Evolutionary conservation across 441 rosid genomes (phyloP).

Genomic region (Jatropha multifida): DNA sequence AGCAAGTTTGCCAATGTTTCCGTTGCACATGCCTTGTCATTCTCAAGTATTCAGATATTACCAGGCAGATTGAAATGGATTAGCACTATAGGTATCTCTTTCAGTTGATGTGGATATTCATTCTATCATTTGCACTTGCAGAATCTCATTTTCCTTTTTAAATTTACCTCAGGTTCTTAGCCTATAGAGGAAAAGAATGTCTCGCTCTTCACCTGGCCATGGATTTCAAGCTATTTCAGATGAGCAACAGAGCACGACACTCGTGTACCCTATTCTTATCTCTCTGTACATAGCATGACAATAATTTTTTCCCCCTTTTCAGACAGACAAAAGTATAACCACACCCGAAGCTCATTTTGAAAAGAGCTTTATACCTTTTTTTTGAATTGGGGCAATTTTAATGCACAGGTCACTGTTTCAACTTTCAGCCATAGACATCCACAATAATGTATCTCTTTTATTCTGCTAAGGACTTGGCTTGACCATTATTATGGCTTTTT

Average conservation of each 20-base stretch:
- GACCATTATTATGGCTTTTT: too few species aligned
- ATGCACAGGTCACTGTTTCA: neutral
- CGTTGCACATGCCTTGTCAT: conserved; percentile 11
- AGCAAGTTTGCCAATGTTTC: conserved; percentile 14
- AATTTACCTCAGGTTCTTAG: conserved; percentile 22
- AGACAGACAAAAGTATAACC: neutral
- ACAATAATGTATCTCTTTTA: neutral
- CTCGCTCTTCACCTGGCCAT: conserved; percentile 1
- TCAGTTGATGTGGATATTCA: neutral
- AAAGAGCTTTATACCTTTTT: neutral
- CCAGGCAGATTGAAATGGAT: conserved; percentile 14
- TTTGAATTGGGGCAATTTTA: neutral
- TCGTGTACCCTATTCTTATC: conserved; percentile 10
- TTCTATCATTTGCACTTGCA: neutral
- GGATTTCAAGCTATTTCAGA: conserved; percentile 4
- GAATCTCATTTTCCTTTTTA: conserved; percentile 3
- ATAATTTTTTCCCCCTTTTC: neutral
- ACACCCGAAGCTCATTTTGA: conserved; percentile 10
- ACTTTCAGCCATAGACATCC: neutral
- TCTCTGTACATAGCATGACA: conserved; percentile 24
- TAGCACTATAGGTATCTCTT: conserved; percentile 26
- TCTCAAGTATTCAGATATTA: conserved; percentile 17
- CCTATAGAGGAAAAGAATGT: conserved; percentile 12
- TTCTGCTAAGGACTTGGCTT: neutral
- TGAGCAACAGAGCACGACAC: conserved; percentile 1